Evolutionary conservation across 768 basidiomycete species (phyloP).

Genomic region (Suillus americanus): DNA sequence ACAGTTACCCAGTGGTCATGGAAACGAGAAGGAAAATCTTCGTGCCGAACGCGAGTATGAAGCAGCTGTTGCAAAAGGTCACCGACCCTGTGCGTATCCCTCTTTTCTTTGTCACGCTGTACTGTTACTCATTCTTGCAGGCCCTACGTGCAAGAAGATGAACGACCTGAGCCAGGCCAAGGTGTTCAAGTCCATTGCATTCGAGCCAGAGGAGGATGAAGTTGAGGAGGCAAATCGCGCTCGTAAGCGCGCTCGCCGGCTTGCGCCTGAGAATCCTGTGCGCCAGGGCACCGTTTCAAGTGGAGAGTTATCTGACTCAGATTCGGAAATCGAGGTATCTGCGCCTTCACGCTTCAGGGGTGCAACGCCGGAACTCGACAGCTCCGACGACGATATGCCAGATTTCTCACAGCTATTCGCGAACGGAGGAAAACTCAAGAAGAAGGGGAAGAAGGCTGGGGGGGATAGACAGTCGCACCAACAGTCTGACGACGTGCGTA

Average conservation of each 20-base stretch:
- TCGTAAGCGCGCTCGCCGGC: conserved; percentile 24
- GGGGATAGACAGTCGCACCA: not conserved
- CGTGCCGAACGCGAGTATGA: conserved; percentile 58
- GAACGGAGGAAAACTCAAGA: conserved; percentile 25
- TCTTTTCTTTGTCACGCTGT: not conserved
- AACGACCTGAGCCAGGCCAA: conserved; percentile 49
- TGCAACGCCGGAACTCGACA: conserved; percentile 29
- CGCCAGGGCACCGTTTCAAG: conserved; percentile 9
- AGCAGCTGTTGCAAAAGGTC: conserved; percentile 53
- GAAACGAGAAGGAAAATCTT: conserved; percentile 54
- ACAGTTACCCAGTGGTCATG: conserved; percentile 44
- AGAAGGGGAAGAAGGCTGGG: conserved; percentile 20
- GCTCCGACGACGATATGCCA: conserved; percentile 55
- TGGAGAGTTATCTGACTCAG: conserved; percentile 6
- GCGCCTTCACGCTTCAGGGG: conserved; percentile 11
- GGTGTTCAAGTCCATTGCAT: conserved; percentile 64
- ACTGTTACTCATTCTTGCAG: conserved; percentile 30
- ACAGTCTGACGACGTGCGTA: not conserved
- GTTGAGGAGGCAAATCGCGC: conserved; percentile 40
- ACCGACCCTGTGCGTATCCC: conserved; percentile 51
- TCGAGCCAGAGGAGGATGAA: conserved; percentile 67
- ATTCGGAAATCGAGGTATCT: conserved; percentile 10
- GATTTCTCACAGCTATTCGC: conserved; percentile 44
- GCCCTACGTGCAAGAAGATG: conserved; percentile 70
- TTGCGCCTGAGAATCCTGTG: conserved; percentile 4